Evolutionary conservation across 2,329 filamentous ascomycete species (phyloP).

Genomic region (Parastagonospora nodorum): DNA sequence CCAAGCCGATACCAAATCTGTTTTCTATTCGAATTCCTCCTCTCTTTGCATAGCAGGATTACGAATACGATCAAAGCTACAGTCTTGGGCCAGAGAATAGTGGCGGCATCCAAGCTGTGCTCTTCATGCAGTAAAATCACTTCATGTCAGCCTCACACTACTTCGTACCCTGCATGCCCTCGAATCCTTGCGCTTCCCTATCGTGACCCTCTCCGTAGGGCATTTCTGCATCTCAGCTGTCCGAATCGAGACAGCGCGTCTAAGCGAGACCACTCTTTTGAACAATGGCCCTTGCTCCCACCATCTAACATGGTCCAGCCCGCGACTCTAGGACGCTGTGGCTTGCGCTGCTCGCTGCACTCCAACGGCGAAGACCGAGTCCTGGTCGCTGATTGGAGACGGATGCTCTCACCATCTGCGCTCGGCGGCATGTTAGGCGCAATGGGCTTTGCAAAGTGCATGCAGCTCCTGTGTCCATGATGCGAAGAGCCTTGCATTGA

Average conservation of each 20-base stretch:
- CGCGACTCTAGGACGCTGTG: constrained; percentile 24
- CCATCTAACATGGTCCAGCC: constrained; percentile 28
- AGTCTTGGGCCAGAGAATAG: background rate
- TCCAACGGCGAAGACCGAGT: constrained; percentile 20
- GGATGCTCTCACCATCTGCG: background rate
- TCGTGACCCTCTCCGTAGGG: background rate
- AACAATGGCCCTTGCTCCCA: background rate
- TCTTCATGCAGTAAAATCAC: background rate
- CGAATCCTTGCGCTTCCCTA: background rate
- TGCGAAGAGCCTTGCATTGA: background rate
- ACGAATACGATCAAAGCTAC: background rate
- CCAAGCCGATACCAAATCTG: background rate
- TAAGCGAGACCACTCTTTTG: background rate
- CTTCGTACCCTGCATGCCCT: background rate
- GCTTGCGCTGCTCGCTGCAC: constrained; percentile 29
- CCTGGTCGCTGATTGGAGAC: constrained; percentile 6
- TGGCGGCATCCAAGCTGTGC: background rate
- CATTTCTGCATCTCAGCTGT: constrained; percentile 1
- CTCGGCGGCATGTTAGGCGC: background rate
- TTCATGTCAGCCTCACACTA: constrained; percentile 1
- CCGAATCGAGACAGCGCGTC: background rate
- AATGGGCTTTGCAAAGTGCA: constrained; percentile 1
- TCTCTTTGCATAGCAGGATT: background rate
- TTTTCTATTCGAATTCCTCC: background rate
- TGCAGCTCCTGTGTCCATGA: background rate